Conservation (phyloP, 139 green algal genomes). For the Chlamydomonas sp. region DNA sequence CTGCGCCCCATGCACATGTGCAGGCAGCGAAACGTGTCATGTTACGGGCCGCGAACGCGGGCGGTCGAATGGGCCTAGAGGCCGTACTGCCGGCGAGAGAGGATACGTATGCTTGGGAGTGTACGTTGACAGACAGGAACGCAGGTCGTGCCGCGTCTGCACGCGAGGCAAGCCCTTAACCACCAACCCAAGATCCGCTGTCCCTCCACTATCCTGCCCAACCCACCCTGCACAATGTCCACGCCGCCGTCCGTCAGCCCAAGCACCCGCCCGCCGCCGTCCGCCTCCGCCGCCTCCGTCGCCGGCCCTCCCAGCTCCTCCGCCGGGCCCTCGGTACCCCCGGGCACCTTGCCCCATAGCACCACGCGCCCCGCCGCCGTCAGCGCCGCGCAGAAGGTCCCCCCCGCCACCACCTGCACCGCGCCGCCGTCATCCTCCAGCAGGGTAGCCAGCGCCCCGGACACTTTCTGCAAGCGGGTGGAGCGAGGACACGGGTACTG, state of each 20-base stretch:
- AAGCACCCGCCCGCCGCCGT: background rate
- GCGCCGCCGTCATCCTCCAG: slow-evolving; percentile 67
- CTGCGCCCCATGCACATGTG: too few relatives aligned
- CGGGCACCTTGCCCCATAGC: slow-evolving; percentile 70
- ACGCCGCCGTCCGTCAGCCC: slow-evolving; percentile 13
- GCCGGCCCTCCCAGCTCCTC: background rate
- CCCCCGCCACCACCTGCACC: slow-evolving; percentile 58
- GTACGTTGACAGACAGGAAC: too few relatives aligned
- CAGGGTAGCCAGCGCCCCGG: slow-evolving; percentile 28
- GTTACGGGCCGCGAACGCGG: background rate
- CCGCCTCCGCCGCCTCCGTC: background rate
- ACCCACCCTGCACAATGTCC: slow-evolving; percentile 5
- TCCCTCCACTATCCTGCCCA: too few relatives aligned
- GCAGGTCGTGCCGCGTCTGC: too few relatives aligned
- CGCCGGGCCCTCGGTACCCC: background rate
- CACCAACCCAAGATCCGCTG: too few relatives aligned
- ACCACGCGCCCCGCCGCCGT: slow-evolving; percentile 57
- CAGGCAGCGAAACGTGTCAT: background rate
- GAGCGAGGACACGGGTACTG: too few relatives aligned
- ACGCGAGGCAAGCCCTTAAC: too few relatives aligned
- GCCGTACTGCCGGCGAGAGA: too few relatives aligned
- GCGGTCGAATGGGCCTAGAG: background rate
- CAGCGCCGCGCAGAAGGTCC: slow-evolving; percentile 67
- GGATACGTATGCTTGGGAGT: too few relatives aligned
- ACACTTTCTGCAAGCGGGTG: slow-evolving; percentile 10